Evolutionary conservation across 169 alveolate species (phyloP), one percentile per base, ranked within the genome.

Genomic region (Plasmodium gonderi): DNA sequence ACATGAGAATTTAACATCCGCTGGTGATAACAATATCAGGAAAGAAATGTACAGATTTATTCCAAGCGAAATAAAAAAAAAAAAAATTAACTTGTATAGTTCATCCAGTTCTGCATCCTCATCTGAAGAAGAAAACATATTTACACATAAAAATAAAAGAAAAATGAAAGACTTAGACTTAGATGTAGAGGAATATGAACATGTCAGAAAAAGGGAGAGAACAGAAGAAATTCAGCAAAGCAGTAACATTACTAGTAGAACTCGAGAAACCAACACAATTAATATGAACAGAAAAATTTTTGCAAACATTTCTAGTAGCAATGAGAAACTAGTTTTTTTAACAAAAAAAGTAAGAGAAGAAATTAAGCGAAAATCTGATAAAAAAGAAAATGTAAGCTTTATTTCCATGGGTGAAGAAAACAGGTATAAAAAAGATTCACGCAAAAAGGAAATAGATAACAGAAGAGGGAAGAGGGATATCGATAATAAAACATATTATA

Each of bases 291-390:
- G 51, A 81, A 64, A 49, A 47, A 91, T 49, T 9, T 67, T 75
- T 68, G 78, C 90, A 44, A 77, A 75, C 38, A 8, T 51, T 14
- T 14, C 90, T 0, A 76, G 36, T 60, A 33, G 38, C 44, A 11
- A 76, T 31, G 90, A 68, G 33, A 92, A 95, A 91, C 89, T 85
- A 8, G 93, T 91, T 0, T 95, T 94, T 74, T 85, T 95, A 26
- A 79, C 97, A 38, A 95, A 94, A 80, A 94, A 92, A 14, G 92
- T 64, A 49, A 94, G 97, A 77, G 92, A 92, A 26, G 94, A 91
- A 89, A 91, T 90, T 51, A 68, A 79, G 68, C 69, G 83, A 67
- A 96, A 95, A 44, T 67, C 75, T 14, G 95, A 65, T 23, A 91
- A 78, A 36, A 33, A 81, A 2, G 91, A 92, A n/a, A 76, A 91